Base-by-base conservation (phyloP, 768 basidiomycete species). In the Boletus pseudopeckii region DNA sequence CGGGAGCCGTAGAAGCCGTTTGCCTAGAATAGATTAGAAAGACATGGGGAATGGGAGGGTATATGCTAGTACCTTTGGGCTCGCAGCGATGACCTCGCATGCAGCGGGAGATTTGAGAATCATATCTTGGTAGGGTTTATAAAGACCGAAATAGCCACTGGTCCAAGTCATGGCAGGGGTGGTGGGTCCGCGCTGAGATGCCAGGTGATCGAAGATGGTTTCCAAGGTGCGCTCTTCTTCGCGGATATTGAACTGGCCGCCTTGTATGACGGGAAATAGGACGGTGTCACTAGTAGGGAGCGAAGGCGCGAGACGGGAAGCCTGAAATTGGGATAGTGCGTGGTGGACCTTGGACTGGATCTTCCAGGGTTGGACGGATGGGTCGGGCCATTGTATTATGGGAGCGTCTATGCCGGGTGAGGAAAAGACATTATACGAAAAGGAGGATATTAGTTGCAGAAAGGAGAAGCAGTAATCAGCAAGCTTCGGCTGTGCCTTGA, bases 1-100 rank as follows among this genome's bases (percentile, higher is more conserved):
- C 75, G 79, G 3, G 95, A 97, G 3, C 86, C 87, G 67, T 83
- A 92, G 68, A 99, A 99, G 0, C 97, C 97, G 64, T 99, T 99
- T 20, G 97, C 93, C 93, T 98, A 46, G 17, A 10, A 48, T 15
- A 22, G 52, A 45, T 52, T 8, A 62, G 51, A 32, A 47, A 36
- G 33, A 45, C 22, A 20, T 8, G 33, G 20, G 17, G 3, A 6
- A 40, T 11, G 53, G 33, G 20, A 46, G 45, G 32, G 30, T 36
- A 32, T 22, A 28, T 20, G 51, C 3, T 37, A 50, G 77, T 48
- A 93, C 95, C 77, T 88, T 83, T 3, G 97, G 97, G 55, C 87
- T 83, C 2, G 97, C 89, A 22, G 86, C 89, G 5, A 98, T 80
- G 53, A 99, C 85, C 30, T 86, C 72, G 48, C 86, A 86, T 37